These are phyloP conservation scores for Dothistroma pini DNA, from an alignment of 2,329 filamentous ascomycete genomes.

Conservation along the genomic window DNA sequence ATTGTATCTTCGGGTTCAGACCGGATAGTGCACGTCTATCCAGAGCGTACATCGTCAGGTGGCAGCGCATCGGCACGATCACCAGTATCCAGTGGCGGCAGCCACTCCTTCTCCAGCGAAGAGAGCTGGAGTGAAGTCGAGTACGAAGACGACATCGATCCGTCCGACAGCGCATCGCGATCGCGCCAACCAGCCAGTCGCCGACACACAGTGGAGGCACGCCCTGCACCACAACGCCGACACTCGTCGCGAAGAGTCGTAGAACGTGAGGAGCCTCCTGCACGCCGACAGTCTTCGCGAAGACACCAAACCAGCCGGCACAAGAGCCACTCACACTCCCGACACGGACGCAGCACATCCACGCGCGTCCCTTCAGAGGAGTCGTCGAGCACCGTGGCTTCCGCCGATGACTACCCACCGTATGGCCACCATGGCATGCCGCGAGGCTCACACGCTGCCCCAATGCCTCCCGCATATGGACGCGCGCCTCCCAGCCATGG, in stretches of 20 bases:
- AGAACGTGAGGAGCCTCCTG: slow-evolving; percentile 23
- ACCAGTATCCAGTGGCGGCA: slow-evolving; percentile 29
- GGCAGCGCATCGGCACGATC: slow-evolving; percentile 32
- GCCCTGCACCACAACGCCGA: slow-evolving; percentile 35
- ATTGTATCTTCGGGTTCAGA: slow-evolving; percentile 24
- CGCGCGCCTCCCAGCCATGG: slow-evolving; percentile 32
- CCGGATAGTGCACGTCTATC: slow-evolving; percentile 27
- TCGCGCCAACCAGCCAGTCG: slow-evolving; percentile 34
- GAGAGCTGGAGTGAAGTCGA: slow-evolving; percentile 30
- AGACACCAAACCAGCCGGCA: slow-evolving; percentile 25
- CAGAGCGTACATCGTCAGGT: slow-evolving; percentile 28
- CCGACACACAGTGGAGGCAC: slow-evolving; percentile 34
- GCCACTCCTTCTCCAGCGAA: slow-evolving; percentile 27
- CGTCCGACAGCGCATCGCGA: slow-evolving; percentile 49
- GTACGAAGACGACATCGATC: slow-evolving; percentile 39
- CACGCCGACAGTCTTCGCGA: slow-evolving; percentile 25
- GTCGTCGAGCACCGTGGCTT: slow-evolving; percentile 25
- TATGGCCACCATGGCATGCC: slow-evolving; percentile 37
- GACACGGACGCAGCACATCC: slow-evolving; percentile 25
- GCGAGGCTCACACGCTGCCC: slow-evolving; percentile 31
- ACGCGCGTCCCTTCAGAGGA: slow-evolving; percentile 23
- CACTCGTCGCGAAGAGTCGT: slow-evolving; percentile 37
- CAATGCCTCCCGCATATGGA: slow-evolving; percentile 27
- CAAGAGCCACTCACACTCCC: slow-evolving; percentile 24
- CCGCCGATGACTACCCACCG: slow-evolving; percentile 43